A percentile compares a stretch with the other conserved stretches of the same genome.
Conservation (phyloP, 2,329 filamentous ascomycete species). For the Apiospora aurea region DNA sequence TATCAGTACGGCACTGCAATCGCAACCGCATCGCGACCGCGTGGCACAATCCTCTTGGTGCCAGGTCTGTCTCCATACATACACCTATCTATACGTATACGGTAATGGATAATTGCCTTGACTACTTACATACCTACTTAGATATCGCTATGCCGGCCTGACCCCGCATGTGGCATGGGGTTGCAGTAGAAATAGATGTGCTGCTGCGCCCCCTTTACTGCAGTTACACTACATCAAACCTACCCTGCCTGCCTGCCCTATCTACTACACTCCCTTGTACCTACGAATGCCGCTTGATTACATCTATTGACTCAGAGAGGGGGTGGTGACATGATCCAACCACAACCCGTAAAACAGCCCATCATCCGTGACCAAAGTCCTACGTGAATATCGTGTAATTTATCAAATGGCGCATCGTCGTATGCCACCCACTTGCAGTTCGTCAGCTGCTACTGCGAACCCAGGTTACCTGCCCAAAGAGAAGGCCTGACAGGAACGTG, state of each 20-base stretch:
- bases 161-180: neutral
- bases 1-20: neutral
- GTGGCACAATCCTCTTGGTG: neutral
- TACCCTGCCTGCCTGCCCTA: neutral
- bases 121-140: neutral
- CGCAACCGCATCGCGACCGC: neutral
- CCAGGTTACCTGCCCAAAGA: neutral
- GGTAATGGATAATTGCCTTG: neutral
- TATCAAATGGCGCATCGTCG: neutral
- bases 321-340: neutral
- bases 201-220: constrained; percentile 4
- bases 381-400: neutral
- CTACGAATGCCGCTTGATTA: neutral
- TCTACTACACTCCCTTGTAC: neutral
- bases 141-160: neutral
- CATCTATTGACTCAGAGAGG: neutral
- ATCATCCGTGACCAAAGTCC: constrained; percentile 5
- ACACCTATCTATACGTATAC: neutral
- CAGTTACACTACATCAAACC: neutral
- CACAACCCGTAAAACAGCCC: neutral
- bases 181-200: neutral
- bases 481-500: too few relatives aligned
- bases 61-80: neutral
- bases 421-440: neutral
- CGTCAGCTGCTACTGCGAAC: neutral